Evolutionary conservation across 2,329 filamentous ascomycete genomes (phyloP).

Genomic region (Neofusicoccum sp.): DNA sequence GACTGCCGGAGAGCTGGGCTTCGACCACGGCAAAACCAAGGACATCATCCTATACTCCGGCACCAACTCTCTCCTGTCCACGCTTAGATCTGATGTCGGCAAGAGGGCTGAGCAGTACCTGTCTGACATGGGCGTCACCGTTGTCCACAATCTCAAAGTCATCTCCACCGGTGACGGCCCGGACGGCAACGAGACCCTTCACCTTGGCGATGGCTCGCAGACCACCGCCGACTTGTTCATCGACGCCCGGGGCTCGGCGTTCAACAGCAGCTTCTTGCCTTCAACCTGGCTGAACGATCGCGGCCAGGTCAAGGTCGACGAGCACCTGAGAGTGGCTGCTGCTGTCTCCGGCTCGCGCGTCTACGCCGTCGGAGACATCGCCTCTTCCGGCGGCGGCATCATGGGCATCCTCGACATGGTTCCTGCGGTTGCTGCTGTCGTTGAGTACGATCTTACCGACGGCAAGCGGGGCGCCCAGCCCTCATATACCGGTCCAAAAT

Average conservation of each 20-base stretch:
- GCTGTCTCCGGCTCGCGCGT: slow-evolving; percentile 21
- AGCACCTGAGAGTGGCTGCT: slow-evolving; percentile 21
- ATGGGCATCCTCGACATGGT: slow-evolving; percentile 31
- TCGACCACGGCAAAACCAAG: slow-evolving; percentile 15
- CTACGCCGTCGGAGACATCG: slow-evolving; percentile 37
- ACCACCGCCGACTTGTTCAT: slow-evolving; percentile 32
- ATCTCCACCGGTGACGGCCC: slow-evolving; percentile 33
- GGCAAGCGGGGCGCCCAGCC: background rate
- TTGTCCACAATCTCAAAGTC: slow-evolving; percentile 27
- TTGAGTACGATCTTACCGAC: background rate
- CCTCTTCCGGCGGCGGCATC: slow-evolving; percentile 26
- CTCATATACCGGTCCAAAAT: background rate
- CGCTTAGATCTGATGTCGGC: slow-evolving; percentile 21
- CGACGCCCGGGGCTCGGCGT: slow-evolving; percentile 28
- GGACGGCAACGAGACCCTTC: slow-evolving; percentile 43
- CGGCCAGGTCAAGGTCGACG: slow-evolving; percentile 28
- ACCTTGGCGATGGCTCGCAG: slow-evolving; percentile 53
- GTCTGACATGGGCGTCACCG: slow-evolving; percentile 26
- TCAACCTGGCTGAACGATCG: slow-evolving; percentile 25
- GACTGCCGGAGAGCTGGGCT: slow-evolving; percentile 36
- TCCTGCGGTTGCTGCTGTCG: background rate
- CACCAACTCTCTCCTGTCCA: slow-evolving; percentile 25
- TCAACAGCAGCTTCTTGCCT: slow-evolving; percentile 31
- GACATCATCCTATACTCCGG: slow-evolving; percentile 33
- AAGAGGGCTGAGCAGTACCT: slow-evolving; percentile 31